Evolutionary conservation across 768 basidiomycete genomes (phyloP).

Genomic region (Cystofilobasidium bisporidii): DNA sequence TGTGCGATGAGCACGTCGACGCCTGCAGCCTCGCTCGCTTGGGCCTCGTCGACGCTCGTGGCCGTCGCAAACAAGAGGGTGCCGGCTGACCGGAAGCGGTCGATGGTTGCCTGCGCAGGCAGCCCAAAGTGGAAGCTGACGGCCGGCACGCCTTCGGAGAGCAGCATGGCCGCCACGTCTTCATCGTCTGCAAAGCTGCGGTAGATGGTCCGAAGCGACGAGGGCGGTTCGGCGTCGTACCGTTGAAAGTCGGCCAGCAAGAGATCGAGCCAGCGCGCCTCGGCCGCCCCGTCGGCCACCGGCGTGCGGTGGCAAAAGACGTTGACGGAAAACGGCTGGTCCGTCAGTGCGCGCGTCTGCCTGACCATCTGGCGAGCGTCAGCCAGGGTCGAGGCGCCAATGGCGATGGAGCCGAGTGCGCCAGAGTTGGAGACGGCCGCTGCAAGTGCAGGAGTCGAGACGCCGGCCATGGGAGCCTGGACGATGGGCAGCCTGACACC

Average conservation of each 20-base stretch:
- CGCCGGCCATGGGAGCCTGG: conserved; percentile 38
- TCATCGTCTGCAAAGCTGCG: conserved; percentile 15
- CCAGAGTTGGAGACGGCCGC: conserved; percentile 36
- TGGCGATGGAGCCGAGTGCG: conserved; percentile 33
- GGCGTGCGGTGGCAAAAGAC: conserved; percentile 32
- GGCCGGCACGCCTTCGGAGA: conserved; percentile 30
- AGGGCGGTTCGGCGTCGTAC: neutral
- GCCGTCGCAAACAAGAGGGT: conserved; percentile 30
- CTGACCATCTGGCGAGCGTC: conserved; percentile 30
- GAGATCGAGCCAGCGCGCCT: conserved; percentile 29
- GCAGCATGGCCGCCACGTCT: conserved; percentile 31
- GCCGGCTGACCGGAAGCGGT: conserved; percentile 27
- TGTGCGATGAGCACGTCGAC: conserved; percentile 35
- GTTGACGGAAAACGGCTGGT: conserved; percentile 34
- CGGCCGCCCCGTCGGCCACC: conserved; percentile 3
- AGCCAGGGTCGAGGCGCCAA: conserved; percentile 30
- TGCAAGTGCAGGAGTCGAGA: conserved; percentile 34
- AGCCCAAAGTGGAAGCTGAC: conserved; percentile 37
- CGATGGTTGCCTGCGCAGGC: conserved; percentile 24
- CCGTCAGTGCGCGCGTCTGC: conserved; percentile 28
- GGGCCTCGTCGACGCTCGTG: conserved; percentile 31
- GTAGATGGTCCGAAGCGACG: conserved; percentile 30
- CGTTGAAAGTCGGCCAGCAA: neutral
- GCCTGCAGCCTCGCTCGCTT: conserved; percentile 25
- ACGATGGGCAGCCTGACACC: conserved; percentile 33